These are phyloP conservation scores for Perilla frutescens DNA, from an alignment of 257 asterid species.

Conservation along the genomic window DNA sequence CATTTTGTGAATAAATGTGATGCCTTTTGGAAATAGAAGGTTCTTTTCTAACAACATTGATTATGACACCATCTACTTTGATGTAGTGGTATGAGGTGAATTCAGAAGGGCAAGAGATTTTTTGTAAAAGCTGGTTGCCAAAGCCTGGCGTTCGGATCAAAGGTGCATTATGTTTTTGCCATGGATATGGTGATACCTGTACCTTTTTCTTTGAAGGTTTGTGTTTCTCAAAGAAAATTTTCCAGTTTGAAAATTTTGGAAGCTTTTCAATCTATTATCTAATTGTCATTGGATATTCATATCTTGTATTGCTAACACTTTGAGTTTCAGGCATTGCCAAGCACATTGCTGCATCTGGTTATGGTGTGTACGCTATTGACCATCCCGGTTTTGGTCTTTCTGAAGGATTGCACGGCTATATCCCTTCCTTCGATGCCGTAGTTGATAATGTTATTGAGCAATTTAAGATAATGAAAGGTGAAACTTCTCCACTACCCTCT, in stretches of 20 bases:
- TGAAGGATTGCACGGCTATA: conserved; percentile 92
- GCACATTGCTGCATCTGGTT: conserved; percentile 88
- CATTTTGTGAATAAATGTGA: background rate
- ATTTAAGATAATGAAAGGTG: conserved; percentile 77
- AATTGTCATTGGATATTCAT: background rate
- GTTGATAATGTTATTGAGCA: conserved; percentile 88
- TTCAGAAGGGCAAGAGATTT: conserved; percentile 79
- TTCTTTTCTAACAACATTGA: conserved; percentile 4
- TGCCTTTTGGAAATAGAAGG: conserved; percentile 10
- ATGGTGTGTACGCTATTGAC: conserved; percentile 93
- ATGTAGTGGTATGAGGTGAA: conserved; percentile 89
- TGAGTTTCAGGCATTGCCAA: conserved; percentile 81
- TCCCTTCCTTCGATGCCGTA: conserved; percentile 75
- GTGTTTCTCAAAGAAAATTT: background rate
- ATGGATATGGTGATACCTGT: conserved; percentile 99
- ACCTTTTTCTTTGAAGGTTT: conserved; percentile 99
- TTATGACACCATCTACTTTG: conserved; percentile 18
- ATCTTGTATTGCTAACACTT: background rate
- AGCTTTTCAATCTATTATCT: background rate
- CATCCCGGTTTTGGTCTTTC: conserved; percentile 99
- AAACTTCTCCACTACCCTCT: background rate
- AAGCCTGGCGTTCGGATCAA: conserved; percentile 85
- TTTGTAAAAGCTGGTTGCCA: conserved; percentile 97
- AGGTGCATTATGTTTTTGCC: conserved; percentile 90
- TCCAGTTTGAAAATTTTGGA: no score